phyloP scores from a whole-genome alignment of 495 filamentous ascomycete genomes.

The Cetradonia linearis region DNA sequence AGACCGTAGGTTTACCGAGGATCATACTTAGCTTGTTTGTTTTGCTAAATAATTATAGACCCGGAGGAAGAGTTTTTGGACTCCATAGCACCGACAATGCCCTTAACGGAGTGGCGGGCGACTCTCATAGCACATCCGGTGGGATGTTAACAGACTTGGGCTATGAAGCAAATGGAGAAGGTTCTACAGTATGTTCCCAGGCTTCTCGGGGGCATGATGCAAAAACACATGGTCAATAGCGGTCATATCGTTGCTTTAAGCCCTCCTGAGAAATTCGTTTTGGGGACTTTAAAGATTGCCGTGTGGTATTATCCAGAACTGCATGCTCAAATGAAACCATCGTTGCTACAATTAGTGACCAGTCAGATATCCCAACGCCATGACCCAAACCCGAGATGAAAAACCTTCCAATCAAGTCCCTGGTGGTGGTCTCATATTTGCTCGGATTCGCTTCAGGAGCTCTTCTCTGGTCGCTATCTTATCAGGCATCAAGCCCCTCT shows the following conservation, averaged over 20 bases:
- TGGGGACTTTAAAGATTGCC: background rate
- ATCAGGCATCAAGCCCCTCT: constrained; percentile 67
- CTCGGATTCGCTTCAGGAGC: constrained; percentile 67
- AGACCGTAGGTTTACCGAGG: background rate
- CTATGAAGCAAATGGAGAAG: background rate
- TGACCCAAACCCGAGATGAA: background rate
- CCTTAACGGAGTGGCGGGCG: background rate
- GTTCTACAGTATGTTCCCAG: background rate
- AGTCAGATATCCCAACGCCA: background rate
- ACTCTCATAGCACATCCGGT: background rate
- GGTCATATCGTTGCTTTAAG: background rate
- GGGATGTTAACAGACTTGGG: background rate
- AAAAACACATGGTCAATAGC: background rate
- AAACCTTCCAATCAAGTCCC: constrained; percentile 5
- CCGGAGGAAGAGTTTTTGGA: background rate
- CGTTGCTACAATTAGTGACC: background rate
- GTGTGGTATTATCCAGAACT: background rate
- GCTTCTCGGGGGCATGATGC: background rate
- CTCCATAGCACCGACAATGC: background rate
- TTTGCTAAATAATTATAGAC: background rate
- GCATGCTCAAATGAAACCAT: background rate
- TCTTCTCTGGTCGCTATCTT: constrained; percentile 59
- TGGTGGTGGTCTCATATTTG: constrained; percentile 47
- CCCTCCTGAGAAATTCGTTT: background rate
- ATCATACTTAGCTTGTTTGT: background rate